Evolutionary conservation across 1,139 yeast species (phyloP).

Genomic region (Arxiozyma telluris): DNA sequence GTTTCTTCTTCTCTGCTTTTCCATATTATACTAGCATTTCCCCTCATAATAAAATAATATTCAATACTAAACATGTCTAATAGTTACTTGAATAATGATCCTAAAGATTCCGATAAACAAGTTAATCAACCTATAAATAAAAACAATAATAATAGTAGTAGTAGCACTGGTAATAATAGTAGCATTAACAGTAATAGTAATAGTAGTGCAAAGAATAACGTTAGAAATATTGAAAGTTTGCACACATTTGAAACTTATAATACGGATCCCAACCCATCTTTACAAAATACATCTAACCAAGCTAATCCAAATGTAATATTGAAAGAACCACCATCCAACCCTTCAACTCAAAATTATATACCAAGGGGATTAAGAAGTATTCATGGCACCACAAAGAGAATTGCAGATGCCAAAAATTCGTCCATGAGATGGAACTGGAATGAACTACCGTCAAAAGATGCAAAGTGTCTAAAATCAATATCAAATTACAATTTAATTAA

Average conservation of each 20-base stretch:
- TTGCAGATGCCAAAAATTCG: conserved; percentile 11
- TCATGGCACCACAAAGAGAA: conserved; percentile 13
- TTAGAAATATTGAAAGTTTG: not conserved
- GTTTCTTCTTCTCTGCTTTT: too few species aligned
- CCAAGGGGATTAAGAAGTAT: conserved; percentile 2
- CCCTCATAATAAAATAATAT: too few species aligned
- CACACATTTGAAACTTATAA: conserved; percentile 1
- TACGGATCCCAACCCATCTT: not conserved
- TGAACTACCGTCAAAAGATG: conserved; percentile 12
- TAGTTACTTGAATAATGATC: not conserved
- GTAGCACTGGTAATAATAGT: too few species aligned
- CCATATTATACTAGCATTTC: too few species aligned
- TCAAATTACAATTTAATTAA: conserved; percentile 7
- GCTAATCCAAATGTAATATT: not conserved
- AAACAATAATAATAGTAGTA: too few species aligned
- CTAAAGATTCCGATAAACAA: not conserved
- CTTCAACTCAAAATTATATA: not conserved
- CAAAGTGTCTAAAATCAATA: conserved; percentile 5
- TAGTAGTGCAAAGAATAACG: not conserved
- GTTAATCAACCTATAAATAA: not conserved
- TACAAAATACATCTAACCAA: not conserved
- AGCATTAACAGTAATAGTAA: too few species aligned
- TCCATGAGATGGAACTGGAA: conserved; percentile 20
- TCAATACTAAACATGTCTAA: not conserved
- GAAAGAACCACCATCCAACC: not conserved